Base-by-base conservation (phyloP, 805 yeast species). In the Candida sithepensis region DNA sequence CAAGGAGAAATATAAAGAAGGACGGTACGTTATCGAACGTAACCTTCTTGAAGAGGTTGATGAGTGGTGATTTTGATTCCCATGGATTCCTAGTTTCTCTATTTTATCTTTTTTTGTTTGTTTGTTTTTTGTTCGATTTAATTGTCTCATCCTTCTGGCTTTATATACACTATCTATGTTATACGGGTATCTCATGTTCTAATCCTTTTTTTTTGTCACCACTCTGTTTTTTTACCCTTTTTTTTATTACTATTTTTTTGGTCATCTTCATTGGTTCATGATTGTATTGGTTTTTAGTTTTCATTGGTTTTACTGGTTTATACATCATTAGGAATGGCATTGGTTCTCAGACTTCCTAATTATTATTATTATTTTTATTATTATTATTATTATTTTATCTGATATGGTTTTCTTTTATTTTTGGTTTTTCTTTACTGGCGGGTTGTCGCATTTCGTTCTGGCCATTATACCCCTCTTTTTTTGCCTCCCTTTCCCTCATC, bases 21-120 rank as follows among this genome's bases (percentile, higher is more conserved):
- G 65, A n/a, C 56, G 66, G 28, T 67, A 49, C 44, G 70, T 67
- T 24, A 60, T 67, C 44, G 71, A 67, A 51, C 44, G 54, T n/a
- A 56, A 49, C 18, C 46, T 52, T 21, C 46, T 63, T 30, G 65
- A 62, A 47, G 60, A 51, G 38, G 60, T 52, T 37, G 60, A 56
- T 20, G 24, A 41, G 41, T 60, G 42, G 45, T 19, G 37, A 2
- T n/a, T 19, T 16, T 14, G 16, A 5, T 7, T 30, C 8, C 34
- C 12, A 26, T 8, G 8, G 10, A 8, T 26, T 26, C 8, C 30
- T 26, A 3, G 23, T 23, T 16, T 12, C 6, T 39, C 32, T 7
- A 32, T 19, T 24, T 13, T 5, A 41, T 33, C 33, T 22, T 0
- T 36, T 19, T 23, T 36, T 21, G 36, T 19, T n/a, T n/a, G 7